A percentile compares a stretch with the other conserved stretches of the same genome.
Evolutionary conservation across 805 yeast species (phyloP).

Genomic region (Schwanniomyces sp.): DNA sequence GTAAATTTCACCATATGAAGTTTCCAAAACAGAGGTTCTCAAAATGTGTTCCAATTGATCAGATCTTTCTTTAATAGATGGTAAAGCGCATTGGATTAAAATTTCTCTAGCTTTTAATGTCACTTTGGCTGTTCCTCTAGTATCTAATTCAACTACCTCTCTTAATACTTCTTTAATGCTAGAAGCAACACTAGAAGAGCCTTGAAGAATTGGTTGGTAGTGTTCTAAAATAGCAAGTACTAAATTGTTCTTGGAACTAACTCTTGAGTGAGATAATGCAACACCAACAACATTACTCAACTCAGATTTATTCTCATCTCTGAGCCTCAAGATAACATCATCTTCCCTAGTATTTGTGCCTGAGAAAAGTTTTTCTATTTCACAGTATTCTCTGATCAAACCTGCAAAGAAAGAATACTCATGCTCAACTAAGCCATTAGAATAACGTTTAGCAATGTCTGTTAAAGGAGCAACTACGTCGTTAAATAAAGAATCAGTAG

Average conservation of each 20-base stretch:
- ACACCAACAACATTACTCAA: conserved; percentile 68
- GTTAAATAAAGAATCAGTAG: conserved; percentile 43
- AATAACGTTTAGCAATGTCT: conserved; percentile 67
- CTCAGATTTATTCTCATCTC: conserved; percentile 84
- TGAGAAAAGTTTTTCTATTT: conserved; percentile 75
- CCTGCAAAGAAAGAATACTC: conserved; percentile 75
- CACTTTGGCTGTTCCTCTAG: conserved; percentile 89
- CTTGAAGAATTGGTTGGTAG: conserved; percentile 77
- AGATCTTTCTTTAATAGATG: conserved; percentile 92
- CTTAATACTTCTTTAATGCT: conserved; percentile 71
- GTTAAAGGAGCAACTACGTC: conserved; percentile 69
- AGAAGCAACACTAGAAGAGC: conserved; percentile 66
- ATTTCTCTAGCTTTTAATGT: conserved; percentile 95
- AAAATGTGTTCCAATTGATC: conserved; percentile 97
- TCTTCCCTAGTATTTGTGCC: conserved; percentile 81
- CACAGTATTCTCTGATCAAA: conserved; percentile 69
- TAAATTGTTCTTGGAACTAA: conserved; percentile 88
- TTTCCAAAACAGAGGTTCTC: conserved; percentile 85
- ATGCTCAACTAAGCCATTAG: conserved; percentile 77
- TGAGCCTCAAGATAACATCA: conserved; percentile 78
- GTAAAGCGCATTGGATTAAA: conserved; percentile 93
- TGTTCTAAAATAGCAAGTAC: conserved; percentile 80
- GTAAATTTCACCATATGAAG: conserved; percentile 80
- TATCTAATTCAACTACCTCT: conserved; percentile 81
- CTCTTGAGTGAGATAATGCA: conserved; percentile 88